Evolutionary conservation across 305 asterid species (phyloP).

Genomic region (Ilex paraguariensis): DNA sequence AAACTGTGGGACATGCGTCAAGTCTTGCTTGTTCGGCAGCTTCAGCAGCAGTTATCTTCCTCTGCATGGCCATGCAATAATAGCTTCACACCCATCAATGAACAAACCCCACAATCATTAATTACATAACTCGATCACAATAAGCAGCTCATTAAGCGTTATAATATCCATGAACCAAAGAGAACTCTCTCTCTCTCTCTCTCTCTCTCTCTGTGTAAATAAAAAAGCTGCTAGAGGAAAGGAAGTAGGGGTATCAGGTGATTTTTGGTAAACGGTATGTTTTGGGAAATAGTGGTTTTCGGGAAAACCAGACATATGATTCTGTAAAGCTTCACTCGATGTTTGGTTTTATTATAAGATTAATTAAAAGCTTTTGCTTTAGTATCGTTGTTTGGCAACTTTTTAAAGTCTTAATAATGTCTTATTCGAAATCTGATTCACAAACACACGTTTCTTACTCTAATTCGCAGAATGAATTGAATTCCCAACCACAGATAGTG

Average conservation of each 20-base stretch:
- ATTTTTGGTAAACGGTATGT: conserved; percentile 19
- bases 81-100: conserved; percentile 24
- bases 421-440: too few species aligned
- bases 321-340: conserved; percentile 33
- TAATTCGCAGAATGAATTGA: too few species aligned
- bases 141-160: too few species aligned
- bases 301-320: conserved; percentile 25
- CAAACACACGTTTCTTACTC: too few species aligned
- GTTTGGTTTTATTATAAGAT: conserved; percentile 21
- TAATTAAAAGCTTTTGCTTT: background rate
- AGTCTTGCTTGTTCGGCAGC: conserved; percentile 56
- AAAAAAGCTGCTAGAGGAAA: conserved; percentile 25
- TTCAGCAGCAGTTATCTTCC: conserved; percentile 44
- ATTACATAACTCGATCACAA: conserved; percentile 21
- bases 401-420: too few species aligned
- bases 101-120: conserved; percentile 30
- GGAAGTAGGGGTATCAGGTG: conserved; percentile 16
- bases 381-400: too few species aligned
- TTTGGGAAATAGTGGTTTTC: conserved; percentile 2
- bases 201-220: conserved; percentile 21
- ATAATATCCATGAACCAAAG: background rate
- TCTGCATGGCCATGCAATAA: conserved; percentile 63
- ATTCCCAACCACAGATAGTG: too few species aligned
- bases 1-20: conserved; percentile 75
- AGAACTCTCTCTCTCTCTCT: conserved; percentile 8